These are phyloP conservation scores for Stereum hirsutum DNA, from an alignment of 1,284 basidiomycete species.

Conservation along the genomic window DNA sequence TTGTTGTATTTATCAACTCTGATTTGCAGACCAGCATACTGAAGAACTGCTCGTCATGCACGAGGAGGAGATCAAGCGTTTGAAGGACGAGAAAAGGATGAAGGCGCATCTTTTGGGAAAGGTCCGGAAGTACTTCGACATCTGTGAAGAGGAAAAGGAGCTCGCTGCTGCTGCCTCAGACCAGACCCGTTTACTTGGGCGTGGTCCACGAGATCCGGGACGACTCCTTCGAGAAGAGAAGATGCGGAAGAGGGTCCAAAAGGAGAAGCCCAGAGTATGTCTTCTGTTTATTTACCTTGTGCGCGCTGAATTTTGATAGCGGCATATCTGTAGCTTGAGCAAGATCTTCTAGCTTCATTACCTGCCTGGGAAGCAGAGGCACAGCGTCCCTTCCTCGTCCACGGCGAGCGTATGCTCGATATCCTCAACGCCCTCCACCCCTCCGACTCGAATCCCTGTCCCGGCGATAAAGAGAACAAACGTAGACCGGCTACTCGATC, in stretches of 20 bases:
- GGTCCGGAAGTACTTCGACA: constrained; percentile 84
- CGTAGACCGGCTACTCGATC: constrained; percentile 5
- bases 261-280: constrained; percentile 88
- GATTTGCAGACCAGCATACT: constrained; percentile 66
- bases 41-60: constrained; percentile 85
- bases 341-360: constrained; percentile 73
- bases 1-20: neutral
- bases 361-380: constrained; percentile 85
- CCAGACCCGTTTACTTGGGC: constrained; percentile 66
- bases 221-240: constrained; percentile 89
- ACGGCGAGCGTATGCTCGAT: constrained; percentile 79
- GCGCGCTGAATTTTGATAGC: neutral
- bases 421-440: constrained; percentile 66
- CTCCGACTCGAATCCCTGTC: constrained; percentile 18
- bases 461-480: constrained; percentile 67
- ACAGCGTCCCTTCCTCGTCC: constrained; percentile 74
- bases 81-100: constrained; percentile 73
- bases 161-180: constrained; percentile 75
- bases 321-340: constrained; percentile 61
- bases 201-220: constrained; percentile 73
- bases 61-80: constrained; percentile 76
- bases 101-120: constrained; percentile 73
- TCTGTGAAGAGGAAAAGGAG: constrained; percentile 88
- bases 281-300: neutral
- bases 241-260: constrained; percentile 92